These are phyloP conservation scores for Penicillium hesseltinei DNA, from an alignment of 2,329 filamentous ascomycete genomes.

Conservation along the genomic window DNA sequence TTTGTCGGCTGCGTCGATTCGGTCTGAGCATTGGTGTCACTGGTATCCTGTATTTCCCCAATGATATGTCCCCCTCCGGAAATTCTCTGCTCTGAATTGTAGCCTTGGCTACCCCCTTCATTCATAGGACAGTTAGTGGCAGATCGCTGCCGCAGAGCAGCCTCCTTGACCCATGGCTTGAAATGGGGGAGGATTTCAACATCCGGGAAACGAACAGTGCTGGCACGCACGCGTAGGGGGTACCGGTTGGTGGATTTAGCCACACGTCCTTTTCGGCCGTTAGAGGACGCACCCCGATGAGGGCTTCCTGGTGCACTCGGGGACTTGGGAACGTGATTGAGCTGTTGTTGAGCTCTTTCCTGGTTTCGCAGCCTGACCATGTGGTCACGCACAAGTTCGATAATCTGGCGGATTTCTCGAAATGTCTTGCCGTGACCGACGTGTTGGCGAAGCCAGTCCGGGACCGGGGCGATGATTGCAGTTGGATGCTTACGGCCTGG, in stretches of 20 bases:
- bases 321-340: neutral
- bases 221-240: neutral
- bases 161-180: slow-evolving; percentile 16
- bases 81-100: neutral
- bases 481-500: slow-evolving; percentile 25
- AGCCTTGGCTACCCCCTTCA: neutral
- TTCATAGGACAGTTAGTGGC: neutral
- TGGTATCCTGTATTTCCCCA: neutral
- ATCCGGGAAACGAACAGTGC: slow-evolving; percentile 35
- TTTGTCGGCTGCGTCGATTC: neutral
- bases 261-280: neutral
- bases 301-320: neutral
- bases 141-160: neutral
- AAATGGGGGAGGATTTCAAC: slow-evolving; percentile 42
- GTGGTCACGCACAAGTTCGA: slow-evolving; percentile 24
- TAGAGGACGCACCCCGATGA: neutral
- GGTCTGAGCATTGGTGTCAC: neutral
- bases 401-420: slow-evolving; percentile 28
- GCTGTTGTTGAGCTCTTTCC: slow-evolving; percentile 10
- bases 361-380: slow-evolving; percentile 14
- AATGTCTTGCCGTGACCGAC: slow-evolving; percentile 31
- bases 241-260: neutral
- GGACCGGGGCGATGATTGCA: slow-evolving; percentile 33
- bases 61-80: neutral
- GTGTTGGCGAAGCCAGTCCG: slow-evolving; percentile 31